phyloP scores from a whole-genome alignment of 2,329 filamentous ascomycete genomes.

The Aspergillus piperis region DNA sequence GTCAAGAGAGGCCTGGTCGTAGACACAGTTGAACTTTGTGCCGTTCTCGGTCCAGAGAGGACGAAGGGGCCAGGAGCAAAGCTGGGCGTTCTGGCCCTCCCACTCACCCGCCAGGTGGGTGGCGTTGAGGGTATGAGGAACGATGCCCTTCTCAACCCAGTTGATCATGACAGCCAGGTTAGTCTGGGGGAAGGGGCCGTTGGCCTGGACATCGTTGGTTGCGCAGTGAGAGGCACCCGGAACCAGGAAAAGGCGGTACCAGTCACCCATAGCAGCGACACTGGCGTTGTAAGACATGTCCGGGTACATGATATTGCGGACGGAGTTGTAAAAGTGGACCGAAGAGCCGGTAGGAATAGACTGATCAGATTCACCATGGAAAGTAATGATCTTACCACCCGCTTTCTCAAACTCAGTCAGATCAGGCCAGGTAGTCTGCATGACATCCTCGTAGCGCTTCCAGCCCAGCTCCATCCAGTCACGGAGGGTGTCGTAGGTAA shows the following conservation, averaged over 20 bases:
- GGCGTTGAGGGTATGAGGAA: constrained; percentile 48
- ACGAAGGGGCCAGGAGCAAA: constrained; percentile 21
- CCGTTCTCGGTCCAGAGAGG: constrained; percentile 29
- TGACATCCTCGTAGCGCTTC: constrained; percentile 51
- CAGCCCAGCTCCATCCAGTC: constrained; percentile 57
- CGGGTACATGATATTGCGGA: constrained; percentile 54
- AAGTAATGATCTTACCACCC: constrained; percentile 60
- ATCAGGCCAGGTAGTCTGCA: constrained; percentile 59
- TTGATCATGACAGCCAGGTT: constrained; percentile 52
- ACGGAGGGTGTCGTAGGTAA: constrained; percentile 60
- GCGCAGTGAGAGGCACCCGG: constrained; percentile 58
- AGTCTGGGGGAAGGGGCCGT: constrained; percentile 47
- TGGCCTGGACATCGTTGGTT: constrained; percentile 47
- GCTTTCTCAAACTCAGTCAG: constrained; percentile 51
- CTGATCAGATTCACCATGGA: constrained; percentile 59
- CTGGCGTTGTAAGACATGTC: constrained; percentile 41
- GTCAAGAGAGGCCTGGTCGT: constrained; percentile 18
- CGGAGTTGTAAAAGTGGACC: constrained; percentile 58
- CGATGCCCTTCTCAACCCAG: constrained; percentile 55
- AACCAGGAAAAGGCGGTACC: constrained; percentile 59
- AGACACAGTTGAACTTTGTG: constrained; percentile 11
- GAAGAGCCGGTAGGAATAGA: constrained; percentile 57
- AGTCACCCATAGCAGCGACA: constrained; percentile 49
- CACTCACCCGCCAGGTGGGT: constrained; percentile 20
- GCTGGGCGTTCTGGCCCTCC: too few relatives aligned